These are phyloP conservation scores for Malbranchea zuffiana DNA, from an alignment of 2,329 filamentous ascomycete species.

Conservation along the genomic window DNA sequence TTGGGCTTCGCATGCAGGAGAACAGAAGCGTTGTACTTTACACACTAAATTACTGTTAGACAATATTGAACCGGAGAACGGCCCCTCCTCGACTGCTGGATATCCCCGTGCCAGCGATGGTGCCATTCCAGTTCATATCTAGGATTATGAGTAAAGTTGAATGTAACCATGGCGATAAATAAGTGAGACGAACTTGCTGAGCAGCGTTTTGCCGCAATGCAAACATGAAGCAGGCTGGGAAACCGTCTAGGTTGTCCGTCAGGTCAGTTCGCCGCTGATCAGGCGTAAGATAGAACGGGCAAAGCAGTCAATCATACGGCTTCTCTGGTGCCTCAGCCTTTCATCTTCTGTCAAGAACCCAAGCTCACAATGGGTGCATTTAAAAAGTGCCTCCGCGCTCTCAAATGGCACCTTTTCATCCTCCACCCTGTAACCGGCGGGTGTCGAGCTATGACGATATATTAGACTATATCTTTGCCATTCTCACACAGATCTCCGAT, in stretches of 20 bases:
- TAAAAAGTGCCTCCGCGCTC: background rate
- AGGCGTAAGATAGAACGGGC: too few relatives aligned
- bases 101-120: background rate
- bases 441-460: background rate
- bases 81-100: too few relatives aligned
- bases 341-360: background rate
- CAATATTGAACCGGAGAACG: too few relatives aligned
- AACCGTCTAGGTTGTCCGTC: background rate
- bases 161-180: background rate
- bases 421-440: background rate
- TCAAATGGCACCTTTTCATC: background rate
- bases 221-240: too few relatives aligned
- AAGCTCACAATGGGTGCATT: background rate
- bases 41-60: background rate
- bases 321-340: background rate
- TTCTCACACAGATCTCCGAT: background rate
- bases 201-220: background rate
- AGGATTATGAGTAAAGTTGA: background rate
- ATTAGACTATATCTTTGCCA: background rate
- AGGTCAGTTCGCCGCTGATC: too few relatives aligned
- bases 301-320: background rate
- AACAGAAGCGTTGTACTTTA: background rate
- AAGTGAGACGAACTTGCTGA: background rate
- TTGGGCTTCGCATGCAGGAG: background rate
- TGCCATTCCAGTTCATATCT: background rate